These are phyloP conservation scores for Ramichloridium luteum DNA, from an alignment of 2,329 filamentous ascomycete genomes.

Conservation along the genomic window DNA sequence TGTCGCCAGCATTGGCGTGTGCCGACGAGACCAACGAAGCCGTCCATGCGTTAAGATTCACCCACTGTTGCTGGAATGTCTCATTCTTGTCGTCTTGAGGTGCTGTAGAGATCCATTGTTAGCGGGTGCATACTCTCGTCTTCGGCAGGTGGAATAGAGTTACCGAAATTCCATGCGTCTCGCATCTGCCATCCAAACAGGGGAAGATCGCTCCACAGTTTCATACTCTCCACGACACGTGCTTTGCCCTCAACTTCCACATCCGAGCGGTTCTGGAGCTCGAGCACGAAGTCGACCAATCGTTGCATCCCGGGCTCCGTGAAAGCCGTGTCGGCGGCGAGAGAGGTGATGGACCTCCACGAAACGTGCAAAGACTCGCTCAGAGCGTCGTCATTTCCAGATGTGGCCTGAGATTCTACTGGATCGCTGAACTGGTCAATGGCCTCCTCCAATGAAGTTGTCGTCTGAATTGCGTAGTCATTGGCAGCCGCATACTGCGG, in stretches of 20 bases:
- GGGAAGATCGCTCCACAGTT: constrained; percentile 20
- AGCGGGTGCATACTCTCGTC: neutral
- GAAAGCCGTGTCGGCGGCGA: constrained; percentile 14
- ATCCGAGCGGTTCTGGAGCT: constrained; percentile 9
- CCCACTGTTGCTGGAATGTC: constrained; percentile 15
- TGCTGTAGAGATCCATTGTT: constrained; percentile 7
- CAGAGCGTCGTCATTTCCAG: constrained; percentile 11
- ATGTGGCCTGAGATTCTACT: constrained; percentile 12
- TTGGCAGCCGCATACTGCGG: constrained; percentile 9
- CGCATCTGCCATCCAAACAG: constrained; percentile 20
- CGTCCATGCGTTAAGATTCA: constrained; percentile 22
- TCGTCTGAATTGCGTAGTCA: constrained; percentile 5
- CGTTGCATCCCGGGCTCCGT: constrained; percentile 11
- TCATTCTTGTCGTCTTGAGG: constrained; percentile 12
- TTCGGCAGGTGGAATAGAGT: constrained; percentile 1
- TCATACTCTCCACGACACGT: constrained; percentile 15
- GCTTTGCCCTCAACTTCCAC: constrained; percentile 11
- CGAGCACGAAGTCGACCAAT: constrained; percentile 14
- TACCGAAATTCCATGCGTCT: constrained; percentile 22
- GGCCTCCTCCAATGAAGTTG: constrained; percentile 6
- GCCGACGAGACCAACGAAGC: constrained; percentile 17
- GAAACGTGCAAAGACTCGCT: constrained; percentile 12
- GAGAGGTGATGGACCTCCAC: constrained; percentile 15
- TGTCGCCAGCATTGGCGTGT: constrained; percentile 10
- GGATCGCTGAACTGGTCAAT: constrained; percentile 14